Evolutionary conservation across 225 moss, liverwort and hornwort genomes (phyloP).

Genomic region (Ulota crispa): DNA sequence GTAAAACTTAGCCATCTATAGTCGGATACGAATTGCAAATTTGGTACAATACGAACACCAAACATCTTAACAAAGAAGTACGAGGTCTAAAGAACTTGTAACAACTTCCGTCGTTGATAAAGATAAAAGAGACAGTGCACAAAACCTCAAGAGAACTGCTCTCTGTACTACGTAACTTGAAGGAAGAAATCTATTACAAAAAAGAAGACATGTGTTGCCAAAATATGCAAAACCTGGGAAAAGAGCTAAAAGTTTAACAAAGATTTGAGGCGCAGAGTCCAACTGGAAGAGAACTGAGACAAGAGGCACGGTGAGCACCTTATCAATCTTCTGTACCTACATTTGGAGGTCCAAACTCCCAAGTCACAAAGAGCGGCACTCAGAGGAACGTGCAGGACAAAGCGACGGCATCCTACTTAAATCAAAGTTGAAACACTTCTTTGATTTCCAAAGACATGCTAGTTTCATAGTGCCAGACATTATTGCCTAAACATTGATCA

Average conservation of each 20-base stretch:
- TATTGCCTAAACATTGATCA: neutral
- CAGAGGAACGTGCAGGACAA: neutral
- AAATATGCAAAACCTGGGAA: neutral
- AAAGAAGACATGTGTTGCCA: neutral
- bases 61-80: no score
- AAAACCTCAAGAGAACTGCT: neutral
- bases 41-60: no score
- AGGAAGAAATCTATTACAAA: neutral
- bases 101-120: no score
- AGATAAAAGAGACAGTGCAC: neutral
- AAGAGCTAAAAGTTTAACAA: neutral
- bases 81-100: no score
- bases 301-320: neutral
- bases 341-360: neutral
- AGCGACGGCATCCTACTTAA: constrained; percentile 7
- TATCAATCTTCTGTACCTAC: neutral
- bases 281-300: neutral
- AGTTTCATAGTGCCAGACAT: neutral
- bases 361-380: neutral
- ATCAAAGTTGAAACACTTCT: neutral
- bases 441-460: neutral
- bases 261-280: neutral
- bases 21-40: no score
- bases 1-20: no score
- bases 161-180: neutral